phyloP scores from a whole-genome alignment of 2,329 filamentous ascomycete genomes.

The Verticillium klebahnii region DNA sequence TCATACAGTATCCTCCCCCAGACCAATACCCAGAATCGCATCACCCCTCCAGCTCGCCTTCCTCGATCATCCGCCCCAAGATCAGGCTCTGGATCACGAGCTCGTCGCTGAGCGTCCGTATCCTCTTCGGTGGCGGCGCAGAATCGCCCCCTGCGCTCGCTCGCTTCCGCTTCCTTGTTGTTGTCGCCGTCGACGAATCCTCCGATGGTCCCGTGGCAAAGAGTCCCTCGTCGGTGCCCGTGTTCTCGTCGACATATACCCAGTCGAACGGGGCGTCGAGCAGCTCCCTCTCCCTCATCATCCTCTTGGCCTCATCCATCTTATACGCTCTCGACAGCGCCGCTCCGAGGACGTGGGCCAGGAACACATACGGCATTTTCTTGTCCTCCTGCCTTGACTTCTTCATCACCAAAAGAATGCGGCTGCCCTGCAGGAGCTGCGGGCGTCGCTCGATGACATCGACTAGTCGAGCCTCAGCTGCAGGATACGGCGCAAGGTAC shows the following conservation, averaged over 20 bases:
- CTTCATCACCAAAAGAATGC: slow-evolving; percentile 67
- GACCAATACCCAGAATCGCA: neutral
- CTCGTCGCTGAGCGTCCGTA: slow-evolving; percentile 75
- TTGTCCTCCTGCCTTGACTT: slow-evolving; percentile 59
- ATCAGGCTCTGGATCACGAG: slow-evolving; percentile 91
- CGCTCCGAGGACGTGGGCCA: slow-evolving; percentile 75
- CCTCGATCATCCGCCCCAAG: slow-evolving; percentile 70
- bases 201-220: slow-evolving; percentile 22
- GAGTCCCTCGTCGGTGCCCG: slow-evolving; percentile 47
- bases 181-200: slow-evolving; percentile 4
- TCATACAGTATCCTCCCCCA: neutral
- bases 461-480: slow-evolving; percentile 48
- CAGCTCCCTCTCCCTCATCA: slow-evolving; percentile 47
- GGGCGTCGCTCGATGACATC: slow-evolving; percentile 56
- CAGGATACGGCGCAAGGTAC: slow-evolving; percentile 57
- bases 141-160: slow-evolving; percentile 15
- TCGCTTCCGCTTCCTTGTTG: slow-evolving; percentile 38
- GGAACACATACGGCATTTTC: slow-evolving; percentile 71
- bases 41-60: slow-evolving; percentile 36
- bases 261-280: slow-evolving; percentile 58
- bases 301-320: slow-evolving; percentile 57
- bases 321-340: slow-evolving; percentile 62
- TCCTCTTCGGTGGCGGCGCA: slow-evolving; percentile 38
- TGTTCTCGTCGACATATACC: slow-evolving; percentile 71
- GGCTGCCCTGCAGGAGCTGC: slow-evolving; percentile 58